Percentiles rank a stretch among this genome's conserved stretches.
These are phyloP conservation scores for Wickerhamiella hasegawae DNA, from an alignment of 805 yeast species.

Conservation along the genomic window DNA sequence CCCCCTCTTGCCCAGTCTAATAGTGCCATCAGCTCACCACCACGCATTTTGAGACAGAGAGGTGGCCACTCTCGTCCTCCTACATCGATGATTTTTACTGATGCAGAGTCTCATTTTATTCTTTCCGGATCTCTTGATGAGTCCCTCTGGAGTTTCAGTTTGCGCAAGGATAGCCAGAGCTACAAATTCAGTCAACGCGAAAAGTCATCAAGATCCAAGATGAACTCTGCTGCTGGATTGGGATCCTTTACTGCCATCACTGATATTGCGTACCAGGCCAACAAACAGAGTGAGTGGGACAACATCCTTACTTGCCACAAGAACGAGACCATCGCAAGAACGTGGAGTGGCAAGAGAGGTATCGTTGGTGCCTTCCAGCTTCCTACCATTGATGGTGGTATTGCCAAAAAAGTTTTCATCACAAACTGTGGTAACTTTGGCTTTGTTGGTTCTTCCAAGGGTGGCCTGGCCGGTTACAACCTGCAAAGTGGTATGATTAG, in stretches of 20 bases:
- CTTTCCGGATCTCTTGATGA: constrained; percentile 76
- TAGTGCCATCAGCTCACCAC: constrained; percentile 60
- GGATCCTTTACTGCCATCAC: constrained; percentile 27
- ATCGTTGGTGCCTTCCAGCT: constrained; percentile 64
- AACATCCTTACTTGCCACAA: constrained; percentile 79
- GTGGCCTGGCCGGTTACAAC: constrained; percentile 75
- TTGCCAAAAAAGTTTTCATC: constrained; percentile 58
- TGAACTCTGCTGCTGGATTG: constrained; percentile 25
- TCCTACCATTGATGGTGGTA: constrained; percentile 60
- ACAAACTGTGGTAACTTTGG: constrained; percentile 95
- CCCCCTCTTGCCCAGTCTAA: constrained; percentile 54
- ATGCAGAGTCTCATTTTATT: constrained; percentile 65
- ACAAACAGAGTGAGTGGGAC: constrained; percentile 85
- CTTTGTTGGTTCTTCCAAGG: constrained; percentile 72
- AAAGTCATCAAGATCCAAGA: constrained; percentile 20
- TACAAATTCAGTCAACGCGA: constrained; percentile 78
- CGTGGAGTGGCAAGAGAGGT: constrained; percentile 73
- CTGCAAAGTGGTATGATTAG: constrained; percentile 81
- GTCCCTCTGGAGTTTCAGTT: constrained; percentile 80
- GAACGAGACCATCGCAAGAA: constrained; percentile 67
- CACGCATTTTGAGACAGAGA: constrained; percentile 78
- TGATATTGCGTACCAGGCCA: constrained; percentile 51
- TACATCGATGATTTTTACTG: constrained; percentile 55
- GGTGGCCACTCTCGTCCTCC: constrained; percentile 98
- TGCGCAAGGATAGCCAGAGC: constrained; percentile 91